Evolutionary conservation across 2,329 filamentous ascomycete genomes (phyloP).

Genomic region (Hypoxylon sp.): DNA sequence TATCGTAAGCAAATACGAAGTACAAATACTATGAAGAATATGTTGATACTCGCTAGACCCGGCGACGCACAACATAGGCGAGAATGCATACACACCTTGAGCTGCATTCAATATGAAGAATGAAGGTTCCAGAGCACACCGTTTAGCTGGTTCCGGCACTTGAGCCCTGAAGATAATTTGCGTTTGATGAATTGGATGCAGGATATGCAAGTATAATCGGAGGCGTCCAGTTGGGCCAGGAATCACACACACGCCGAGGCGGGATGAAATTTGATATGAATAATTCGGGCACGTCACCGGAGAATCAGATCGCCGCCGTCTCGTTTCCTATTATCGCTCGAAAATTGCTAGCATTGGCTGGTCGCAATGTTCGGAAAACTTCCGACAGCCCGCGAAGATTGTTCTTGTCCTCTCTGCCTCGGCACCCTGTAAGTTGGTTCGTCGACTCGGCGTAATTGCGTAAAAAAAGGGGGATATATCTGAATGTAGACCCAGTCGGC

Average conservation of each 20-base stretch:
- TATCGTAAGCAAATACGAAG: slow-evolving; percentile 11
- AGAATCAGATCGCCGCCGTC: slow-evolving; percentile 21
- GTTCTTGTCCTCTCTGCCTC: background rate
- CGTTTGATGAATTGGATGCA: slow-evolving; percentile 22
- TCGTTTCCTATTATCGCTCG: slow-evolving; percentile 11
- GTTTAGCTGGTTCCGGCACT: slow-evolving; percentile 21
- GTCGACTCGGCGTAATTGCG: slow-evolving; percentile 10
- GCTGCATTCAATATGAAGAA: slow-evolving; percentile 19
- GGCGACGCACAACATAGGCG: slow-evolving; percentile 19
- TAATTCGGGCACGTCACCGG: slow-evolving; percentile 11
- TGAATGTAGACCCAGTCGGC: slow-evolving; percentile 21
- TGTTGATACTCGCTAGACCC: slow-evolving; percentile 9
- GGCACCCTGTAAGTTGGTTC: slow-evolving; percentile 4
- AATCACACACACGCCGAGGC: slow-evolving; percentile 18
- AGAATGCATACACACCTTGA: slow-evolving; percentile 12
- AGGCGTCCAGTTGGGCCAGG: slow-evolving; percentile 27
- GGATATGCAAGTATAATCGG: slow-evolving; percentile 26
- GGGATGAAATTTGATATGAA: slow-evolving; percentile 15
- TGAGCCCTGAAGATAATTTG: slow-evolving; percentile 16
- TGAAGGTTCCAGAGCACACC: slow-evolving; percentile 18
- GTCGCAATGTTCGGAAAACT: slow-evolving; percentile 12
- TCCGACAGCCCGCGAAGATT: slow-evolving; percentile 6
- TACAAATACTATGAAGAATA: slow-evolving; percentile 11
- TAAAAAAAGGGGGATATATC: slow-evolving; percentile 13
- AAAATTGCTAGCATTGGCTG: slow-evolving; percentile 3